phyloP scores from a whole-genome alignment of 257 asterid species.

The Solanum etuberosum region DNA sequence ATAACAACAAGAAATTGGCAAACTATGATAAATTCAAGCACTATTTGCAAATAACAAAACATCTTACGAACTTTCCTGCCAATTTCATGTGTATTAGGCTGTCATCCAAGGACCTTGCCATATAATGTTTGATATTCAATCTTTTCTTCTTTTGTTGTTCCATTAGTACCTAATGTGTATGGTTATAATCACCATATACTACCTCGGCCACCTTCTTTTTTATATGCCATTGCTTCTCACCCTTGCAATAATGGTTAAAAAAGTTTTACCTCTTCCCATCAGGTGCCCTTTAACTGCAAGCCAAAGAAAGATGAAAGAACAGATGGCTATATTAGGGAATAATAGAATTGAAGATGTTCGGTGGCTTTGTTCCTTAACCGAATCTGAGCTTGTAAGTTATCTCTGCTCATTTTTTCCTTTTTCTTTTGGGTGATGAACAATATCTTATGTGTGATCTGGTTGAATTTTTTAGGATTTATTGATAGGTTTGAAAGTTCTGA shows the following conservation, averaged over 20 bases:
- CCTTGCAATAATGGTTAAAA: background rate
- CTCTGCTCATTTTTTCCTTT: background rate
- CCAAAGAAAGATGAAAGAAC: background rate
- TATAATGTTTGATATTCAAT: background rate
- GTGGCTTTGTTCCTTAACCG: conserved; percentile 75
- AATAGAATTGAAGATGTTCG: conserved; percentile 58
- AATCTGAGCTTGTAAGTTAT: conserved; percentile 55
- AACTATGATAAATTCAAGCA: background rate
- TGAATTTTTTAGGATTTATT: conserved; percentile 41
- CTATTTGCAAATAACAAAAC: background rate
- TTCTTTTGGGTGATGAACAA: background rate
- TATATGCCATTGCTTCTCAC: background rate
- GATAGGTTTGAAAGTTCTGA: conserved; percentile 44
- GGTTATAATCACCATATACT: background rate
- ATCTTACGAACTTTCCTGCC: background rate
- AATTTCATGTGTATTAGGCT: background rate
- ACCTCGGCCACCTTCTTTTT: background rate
- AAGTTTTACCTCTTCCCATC: background rate
- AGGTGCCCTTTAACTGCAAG: background rate
- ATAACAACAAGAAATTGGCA: background rate
- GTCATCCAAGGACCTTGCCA: background rate
- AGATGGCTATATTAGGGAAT: conserved; percentile 6
- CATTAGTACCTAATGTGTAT: background rate
- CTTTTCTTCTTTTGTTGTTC: background rate
- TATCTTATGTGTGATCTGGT: background rate